phyloP scores from a whole-genome alignment of 192 early-diverging fungal genomes.

The Coemansia sp. region DNA sequence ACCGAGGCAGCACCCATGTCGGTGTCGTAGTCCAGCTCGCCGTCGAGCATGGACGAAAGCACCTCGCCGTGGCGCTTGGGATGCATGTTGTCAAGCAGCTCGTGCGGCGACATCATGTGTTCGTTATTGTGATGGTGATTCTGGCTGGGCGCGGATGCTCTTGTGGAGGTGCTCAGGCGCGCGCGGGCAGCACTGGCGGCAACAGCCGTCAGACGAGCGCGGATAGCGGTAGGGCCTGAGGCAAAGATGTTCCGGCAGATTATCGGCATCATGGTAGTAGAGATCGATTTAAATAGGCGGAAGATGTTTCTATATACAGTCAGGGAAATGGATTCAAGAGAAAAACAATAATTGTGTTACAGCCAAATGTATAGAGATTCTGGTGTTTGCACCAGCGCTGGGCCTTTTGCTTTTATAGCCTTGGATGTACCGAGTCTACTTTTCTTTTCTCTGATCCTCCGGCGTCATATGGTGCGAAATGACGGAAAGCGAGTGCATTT shows the following conservation, averaged over 20 bases:
- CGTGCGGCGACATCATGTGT: constrained; percentile 15
- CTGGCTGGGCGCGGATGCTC: not conserved
- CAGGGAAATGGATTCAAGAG: not conserved
- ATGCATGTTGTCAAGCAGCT: constrained; percentile 40
- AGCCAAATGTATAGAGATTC: not conserved
- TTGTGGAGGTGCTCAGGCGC: constrained; percentile 1
- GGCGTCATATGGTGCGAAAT: too few relatives aligned
- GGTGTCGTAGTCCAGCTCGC: constrained; percentile 52
- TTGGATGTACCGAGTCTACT: too few relatives aligned
- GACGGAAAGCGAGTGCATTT: too few relatives aligned
- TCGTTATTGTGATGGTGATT: constrained; percentile 6
- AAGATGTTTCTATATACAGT: too few relatives aligned
- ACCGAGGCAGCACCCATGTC: constrained; percentile 47
- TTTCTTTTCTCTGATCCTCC: too few relatives aligned
- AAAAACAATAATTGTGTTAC: not conserved
- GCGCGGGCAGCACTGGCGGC: not conserved
- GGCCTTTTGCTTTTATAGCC: too few relatives aligned
- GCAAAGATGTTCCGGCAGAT: constrained; percentile 1
- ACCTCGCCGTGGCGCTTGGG: constrained; percentile 35
- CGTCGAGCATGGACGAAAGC: constrained; percentile 47
- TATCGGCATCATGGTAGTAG: not conserved
- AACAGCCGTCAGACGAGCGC: not conserved
- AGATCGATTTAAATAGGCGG: not conserved
- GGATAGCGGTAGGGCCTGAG: not conserved
- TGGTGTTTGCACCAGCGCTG: too few relatives aligned